Conservation (phyloP, 2,329 filamentous ascomycete species). For the Ophiostoma novo-ulmi region DNA sequence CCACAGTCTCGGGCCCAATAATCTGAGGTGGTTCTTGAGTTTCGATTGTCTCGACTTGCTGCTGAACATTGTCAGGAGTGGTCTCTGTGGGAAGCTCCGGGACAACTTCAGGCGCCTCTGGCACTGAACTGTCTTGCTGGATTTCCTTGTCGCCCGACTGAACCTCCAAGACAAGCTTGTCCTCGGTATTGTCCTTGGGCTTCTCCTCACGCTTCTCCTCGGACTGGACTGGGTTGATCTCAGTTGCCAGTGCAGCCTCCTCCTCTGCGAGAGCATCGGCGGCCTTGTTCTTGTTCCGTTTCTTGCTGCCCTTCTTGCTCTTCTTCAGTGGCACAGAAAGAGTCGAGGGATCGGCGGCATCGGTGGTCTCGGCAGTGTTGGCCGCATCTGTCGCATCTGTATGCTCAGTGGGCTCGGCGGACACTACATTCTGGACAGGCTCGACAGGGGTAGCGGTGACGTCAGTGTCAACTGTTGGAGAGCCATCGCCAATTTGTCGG, state of each 20-base stretch:
- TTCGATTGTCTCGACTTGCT: background rate
- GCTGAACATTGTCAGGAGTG: background rate
- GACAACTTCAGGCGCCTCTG: background rate
- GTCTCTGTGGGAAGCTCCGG: background rate
- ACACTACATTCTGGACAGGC: background rate
- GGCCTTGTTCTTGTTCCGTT: slow-evolving; percentile 17
- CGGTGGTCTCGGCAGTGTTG: background rate
- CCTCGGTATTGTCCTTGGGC: background rate
- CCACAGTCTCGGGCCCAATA: background rate
- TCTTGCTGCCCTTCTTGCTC: slow-evolving; percentile 22
- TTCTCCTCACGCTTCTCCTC: background rate
- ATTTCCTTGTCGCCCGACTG: background rate
- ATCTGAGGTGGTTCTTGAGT: background rate
- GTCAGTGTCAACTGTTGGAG: slow-evolving; percentile 23
- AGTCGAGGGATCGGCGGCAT: background rate
- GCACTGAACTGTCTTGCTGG: background rate
- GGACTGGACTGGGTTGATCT: background rate
- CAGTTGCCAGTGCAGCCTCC: background rate
- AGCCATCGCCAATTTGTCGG: slow-evolving; percentile 19
- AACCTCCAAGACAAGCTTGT: background rate
- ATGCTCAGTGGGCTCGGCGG: background rate
- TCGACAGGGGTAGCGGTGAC: slow-evolving; percentile 4
- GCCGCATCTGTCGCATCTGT: background rate
- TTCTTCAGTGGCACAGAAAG: background rate
- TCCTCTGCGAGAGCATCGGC: background rate